Evolutionary conservation across 768 basidiomycete species (phyloP), one percentile per base, ranked within the genome.

Genomic region (Kwoniella europaea): DNA sequence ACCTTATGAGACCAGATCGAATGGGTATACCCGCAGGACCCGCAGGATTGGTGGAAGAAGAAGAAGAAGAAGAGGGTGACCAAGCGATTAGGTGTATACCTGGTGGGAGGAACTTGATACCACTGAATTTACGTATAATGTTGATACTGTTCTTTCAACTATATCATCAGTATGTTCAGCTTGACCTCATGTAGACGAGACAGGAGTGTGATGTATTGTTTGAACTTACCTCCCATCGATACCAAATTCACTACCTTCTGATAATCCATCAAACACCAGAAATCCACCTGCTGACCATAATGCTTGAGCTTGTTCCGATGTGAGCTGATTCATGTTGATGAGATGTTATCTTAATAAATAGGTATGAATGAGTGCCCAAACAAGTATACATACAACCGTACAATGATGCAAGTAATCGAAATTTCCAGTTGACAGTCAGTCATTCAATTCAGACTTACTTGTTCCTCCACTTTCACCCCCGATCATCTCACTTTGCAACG

Each of bases 41-140:
- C 5, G 55, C 16, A 13, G 10, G 35, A 63, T 64, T 10, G 64
- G 15, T 27, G 5, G 61, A 42, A n/a, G 69, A 35, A 35, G 74
- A 35, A 35, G 74, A 35, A 20, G 65, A 52, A 1, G 75, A 46
- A 10, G 79, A 72, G 5, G 80, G 69, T 3, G 83, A 78, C 67
- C 77, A 82, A 29, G 82, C 76, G 63, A 85, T 77, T 35, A 86
- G 69, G 68, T 86, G 85, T 12, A 86, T 65, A 22, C 85, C 84
- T 18, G 80, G 75, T 1, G 85, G 84, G 12, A 86, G 63, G 70
- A 85, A 78, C 71, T 86, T 86, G 68, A 82, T 78, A 20, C 85
- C 85, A 59, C 79, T 76, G 54, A 78, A 77, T n/a, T 65, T 63
- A 29, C 74, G 76, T 44, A 74, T 75, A 29, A 79, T 54, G 57